Evolutionary conservation across 1,284 basidiomycete species (phyloP), one percentile per base, ranked within the genome.

Genomic region (Leccinum insolens): DNA sequence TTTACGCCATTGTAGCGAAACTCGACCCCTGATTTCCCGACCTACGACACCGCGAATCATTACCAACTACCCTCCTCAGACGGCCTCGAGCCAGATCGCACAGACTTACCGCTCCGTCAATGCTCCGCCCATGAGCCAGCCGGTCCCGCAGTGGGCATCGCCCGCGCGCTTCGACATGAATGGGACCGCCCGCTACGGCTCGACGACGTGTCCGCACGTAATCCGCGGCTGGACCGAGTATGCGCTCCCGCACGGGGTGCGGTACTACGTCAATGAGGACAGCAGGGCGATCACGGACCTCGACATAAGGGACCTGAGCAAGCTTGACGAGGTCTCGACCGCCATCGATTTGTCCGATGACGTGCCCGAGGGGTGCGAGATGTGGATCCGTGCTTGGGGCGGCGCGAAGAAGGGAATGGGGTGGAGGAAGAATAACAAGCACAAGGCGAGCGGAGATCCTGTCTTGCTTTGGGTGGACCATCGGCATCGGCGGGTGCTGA

Each of bases 271-370:
- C 25, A 25, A 25, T 4, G 4, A 25, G 25, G 25, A 25, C 25
- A 25, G 25, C 25, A 25, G 25, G 25, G 25, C 25, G 25, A 25
- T 25, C 25, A 90, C 90, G 15, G 91, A 93, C 73, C 79, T 89
- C 62, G 86, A 92, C 71, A 76, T 93, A 62, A 84, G 88, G 49
- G 81, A 80, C 62, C 71, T 84, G 62, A 80, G 80, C 58, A 82
- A 82, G 65, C 79, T 91, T 20, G 81, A 84, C 22, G 81, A 81
- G 0, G 82, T 92, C 14, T 83, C 80, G 28, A 77, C 77, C n/a
- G 86, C 83, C 70, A 72, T 91, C 2, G 84, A 88, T 74, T 72
- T 65, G 67, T 75, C 71, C 66, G 71, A 72, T 63, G 71, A 68
- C 65, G 65, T 80, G 63, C 76, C 82, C 37, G 75, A 84, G 67